phyloP scores from a whole-genome alignment of 306 rosid species.

The Crotalaria pallida region DNA sequence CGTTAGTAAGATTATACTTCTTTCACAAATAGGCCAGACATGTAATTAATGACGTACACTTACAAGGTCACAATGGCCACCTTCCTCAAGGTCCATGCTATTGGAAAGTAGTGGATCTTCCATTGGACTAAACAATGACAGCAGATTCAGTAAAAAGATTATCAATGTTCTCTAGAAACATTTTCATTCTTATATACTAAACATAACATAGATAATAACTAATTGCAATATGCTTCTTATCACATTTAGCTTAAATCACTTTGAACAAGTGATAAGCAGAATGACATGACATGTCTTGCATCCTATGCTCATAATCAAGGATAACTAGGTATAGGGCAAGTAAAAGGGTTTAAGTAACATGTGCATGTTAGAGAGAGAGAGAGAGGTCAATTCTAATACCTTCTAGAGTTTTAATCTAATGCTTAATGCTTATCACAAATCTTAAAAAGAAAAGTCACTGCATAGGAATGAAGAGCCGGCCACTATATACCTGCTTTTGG shows the following conservation, averaged over 20 bases:
- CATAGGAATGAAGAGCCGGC: slow-evolving; percentile 5
- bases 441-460: slow-evolving; percentile 3
- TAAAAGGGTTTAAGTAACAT: not conserved
- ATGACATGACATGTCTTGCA: not conserved
- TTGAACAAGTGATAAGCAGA: slow-evolving; percentile 8
- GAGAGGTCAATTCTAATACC: slow-evolving; percentile 3
- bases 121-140: slow-evolving; percentile 48
- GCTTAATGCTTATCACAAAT: not conserved
- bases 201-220: not conserved
- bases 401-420: slow-evolving; percentile 3
- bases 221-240: not conserved
- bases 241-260: slow-evolving; percentile 3
- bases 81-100: slow-evolving; percentile 67
- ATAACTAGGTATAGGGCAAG: not conserved
- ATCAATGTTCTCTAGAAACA: slow-evolving; percentile 10
- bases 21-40: not conserved
- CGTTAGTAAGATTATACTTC: not conserved
- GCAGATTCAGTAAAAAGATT: slow-evolving; percentile 13
- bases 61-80: slow-evolving; percentile 46
- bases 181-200: not conserved
- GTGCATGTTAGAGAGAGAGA: not conserved
- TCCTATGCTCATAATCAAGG: slow-evolving; percentile 1
- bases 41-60: slow-evolving; percentile 27
- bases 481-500: slow-evolving; percentile 51
- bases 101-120: slow-evolving; percentile 72